These are phyloP conservation scores for Medicago ruthenica DNA, from an alignment of 306 rosid species.

Conservation along the genomic window DNA sequence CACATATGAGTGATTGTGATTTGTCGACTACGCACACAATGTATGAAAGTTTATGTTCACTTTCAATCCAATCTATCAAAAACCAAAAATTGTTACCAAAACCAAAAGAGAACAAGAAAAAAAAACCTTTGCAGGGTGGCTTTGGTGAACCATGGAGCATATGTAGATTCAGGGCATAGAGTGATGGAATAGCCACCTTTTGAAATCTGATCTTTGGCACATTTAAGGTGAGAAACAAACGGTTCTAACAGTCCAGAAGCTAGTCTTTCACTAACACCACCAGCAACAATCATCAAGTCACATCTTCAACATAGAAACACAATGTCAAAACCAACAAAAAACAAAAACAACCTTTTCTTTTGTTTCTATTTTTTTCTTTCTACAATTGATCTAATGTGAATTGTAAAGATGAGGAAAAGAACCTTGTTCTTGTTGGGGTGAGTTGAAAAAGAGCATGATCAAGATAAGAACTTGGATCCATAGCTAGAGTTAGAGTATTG, in stretches of 20 bases:
- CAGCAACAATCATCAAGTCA: conserved; percentile 73
- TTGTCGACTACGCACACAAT: background rate
- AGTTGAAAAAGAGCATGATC: conserved; percentile 97
- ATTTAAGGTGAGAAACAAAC: conserved; percentile 75
- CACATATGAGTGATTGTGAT: background rate
- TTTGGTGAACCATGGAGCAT: conserved; percentile 93
- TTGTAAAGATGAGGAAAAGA: conserved; percentile 14
- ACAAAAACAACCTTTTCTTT: background rate
- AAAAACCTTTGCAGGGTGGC: conserved; percentile 83
- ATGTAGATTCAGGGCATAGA: conserved; percentile 64
- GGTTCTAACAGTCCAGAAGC: conserved; percentile 94
- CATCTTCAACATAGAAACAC: conserved; percentile 61
- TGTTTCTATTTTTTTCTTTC: too few species aligned
- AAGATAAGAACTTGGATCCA: conserved; percentile 84
- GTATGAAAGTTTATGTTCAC: background rate
- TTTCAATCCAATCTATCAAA: conserved; percentile 24
- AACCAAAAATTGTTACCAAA: conserved; percentile 3
- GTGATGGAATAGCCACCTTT: conserved; percentile 95
- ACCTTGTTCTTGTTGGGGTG: conserved; percentile 99
- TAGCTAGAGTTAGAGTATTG: conserved; percentile 44
- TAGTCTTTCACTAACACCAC: conserved; percentile 73
- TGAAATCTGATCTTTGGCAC: conserved; percentile 95
- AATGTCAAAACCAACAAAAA: conserved; percentile 25
- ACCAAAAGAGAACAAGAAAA: background rate
- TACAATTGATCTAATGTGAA: conserved; percentile 11